A percentile compares a stretch with the other conserved stretches of the same genome.
Evolutionary conservation across 2,329 filamentous ascomycete genomes (phyloP).

Genomic region (Verticillium longisporum): DNA sequence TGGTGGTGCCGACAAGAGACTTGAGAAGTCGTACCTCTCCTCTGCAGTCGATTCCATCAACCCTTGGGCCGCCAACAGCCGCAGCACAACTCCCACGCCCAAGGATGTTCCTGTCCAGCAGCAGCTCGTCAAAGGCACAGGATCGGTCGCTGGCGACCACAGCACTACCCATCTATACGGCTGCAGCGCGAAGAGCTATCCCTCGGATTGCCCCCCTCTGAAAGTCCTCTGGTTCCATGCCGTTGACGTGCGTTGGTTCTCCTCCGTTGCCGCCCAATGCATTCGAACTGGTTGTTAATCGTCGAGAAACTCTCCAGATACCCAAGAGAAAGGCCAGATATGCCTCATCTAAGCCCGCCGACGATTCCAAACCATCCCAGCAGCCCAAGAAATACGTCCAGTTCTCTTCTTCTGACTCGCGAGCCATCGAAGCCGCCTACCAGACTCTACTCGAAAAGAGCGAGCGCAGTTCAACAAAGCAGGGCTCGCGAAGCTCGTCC

Average conservation of each 20-base stretch:
- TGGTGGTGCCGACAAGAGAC: constrained; percentile 2
- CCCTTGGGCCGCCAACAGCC: constrained; percentile 44
- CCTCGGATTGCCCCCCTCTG: constrained; percentile 72
- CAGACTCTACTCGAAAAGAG: constrained; percentile 68
- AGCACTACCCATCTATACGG: constrained; percentile 52
- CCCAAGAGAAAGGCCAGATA: constrained; percentile 79
- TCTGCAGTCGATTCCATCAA: constrained; percentile 57
- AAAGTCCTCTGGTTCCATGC: constrained; percentile 90
- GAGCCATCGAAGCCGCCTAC: constrained; percentile 73
- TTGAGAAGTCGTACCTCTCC: constrained; percentile 52
- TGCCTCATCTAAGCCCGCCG: constrained; percentile 27
- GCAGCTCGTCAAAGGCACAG: constrained; percentile 12
- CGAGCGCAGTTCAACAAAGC: constrained; percentile 31
- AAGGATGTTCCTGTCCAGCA: constrained; percentile 23
- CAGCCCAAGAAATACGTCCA: constrained; percentile 79
- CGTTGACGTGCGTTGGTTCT: constrained; percentile 58
- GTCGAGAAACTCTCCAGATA: constrained; percentile 37
- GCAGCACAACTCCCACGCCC: constrained; percentile 40
- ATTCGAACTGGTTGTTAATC: neutral
- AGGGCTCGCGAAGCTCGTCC: neutral
- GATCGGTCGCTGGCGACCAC: constrained; percentile 41
- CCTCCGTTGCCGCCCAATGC: too few relatives aligned
- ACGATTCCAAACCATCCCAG: constrained; percentile 49
- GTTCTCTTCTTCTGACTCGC: constrained; percentile 74
- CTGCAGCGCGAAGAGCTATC: constrained; percentile 63